phyloP scores from a whole-genome alignment of 2,329 filamentous ascomycete genomes.

The Colletotrichum tabaci region DNA sequence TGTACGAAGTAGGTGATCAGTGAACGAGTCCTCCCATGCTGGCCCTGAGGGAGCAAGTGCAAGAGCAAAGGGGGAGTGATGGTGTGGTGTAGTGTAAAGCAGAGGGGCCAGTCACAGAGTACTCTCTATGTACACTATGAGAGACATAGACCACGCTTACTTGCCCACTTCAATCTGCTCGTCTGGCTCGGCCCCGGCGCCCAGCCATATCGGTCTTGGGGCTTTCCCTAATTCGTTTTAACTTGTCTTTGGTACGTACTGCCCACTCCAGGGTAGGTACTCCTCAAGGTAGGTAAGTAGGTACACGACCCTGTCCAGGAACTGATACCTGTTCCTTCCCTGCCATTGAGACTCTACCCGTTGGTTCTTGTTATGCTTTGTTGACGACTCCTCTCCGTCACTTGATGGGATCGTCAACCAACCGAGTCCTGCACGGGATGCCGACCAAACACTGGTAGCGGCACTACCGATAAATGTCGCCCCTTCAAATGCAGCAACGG shows the following conservation, averaged over 20 bases:
- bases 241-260: constrained; percentile 34
- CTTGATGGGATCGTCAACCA: constrained; percentile 17
- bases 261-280: not conserved
- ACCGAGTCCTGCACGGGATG: not conserved
- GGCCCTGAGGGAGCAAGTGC: not conserved
- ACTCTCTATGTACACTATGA: not conserved
- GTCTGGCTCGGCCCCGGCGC: constrained; percentile 22
- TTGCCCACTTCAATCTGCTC: constrained; percentile 21
- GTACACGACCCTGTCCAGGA: not conserved
- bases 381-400: not conserved
- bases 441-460: not conserved
- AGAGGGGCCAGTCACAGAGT: not conserved
- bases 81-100: not conserved
- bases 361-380: not conserved
- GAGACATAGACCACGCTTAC: constrained; percentile 18
- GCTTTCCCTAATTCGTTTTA: constrained; percentile 5
- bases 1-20: not conserved
- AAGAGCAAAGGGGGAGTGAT: constrained; percentile 2
- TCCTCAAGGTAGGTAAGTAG: constrained; percentile 5
- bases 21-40: not conserved
- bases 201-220: constrained; percentile 35
- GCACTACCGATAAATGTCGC: constrained; percentile 8
- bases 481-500: not conserved
- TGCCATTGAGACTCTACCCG: constrained; percentile 1
- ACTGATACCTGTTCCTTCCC: not conserved